Base-by-base conservation (phyloP, 176 grass and related monocot genomes). In the Cenchrus fungigraminus region DNA sequence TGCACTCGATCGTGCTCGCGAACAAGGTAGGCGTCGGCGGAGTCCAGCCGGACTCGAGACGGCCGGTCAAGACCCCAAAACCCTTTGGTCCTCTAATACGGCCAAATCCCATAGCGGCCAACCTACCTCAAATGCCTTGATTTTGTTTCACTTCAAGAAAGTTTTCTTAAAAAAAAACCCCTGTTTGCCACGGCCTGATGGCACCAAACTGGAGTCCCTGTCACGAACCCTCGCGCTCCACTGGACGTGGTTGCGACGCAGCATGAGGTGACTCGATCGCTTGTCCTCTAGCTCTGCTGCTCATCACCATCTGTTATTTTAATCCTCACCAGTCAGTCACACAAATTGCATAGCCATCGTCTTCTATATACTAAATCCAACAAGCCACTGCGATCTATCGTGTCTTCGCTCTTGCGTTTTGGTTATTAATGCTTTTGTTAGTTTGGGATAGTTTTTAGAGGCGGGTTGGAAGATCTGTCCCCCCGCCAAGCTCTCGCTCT, bases 381-480 rank as follows among this genome's bases (percentile, higher is more conserved):
- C 10, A 58, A 58, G 8, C 52, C 29, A 19, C 52, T 42, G 8
- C 5, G 0, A 52, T 25, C 13, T 46, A 49, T n/a, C 83, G 25
- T 11, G 52, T 25, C 31, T 32, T 32, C 31, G 31, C 31, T 32
- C 31, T 32, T 50, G 66, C 37, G 32, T 8, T 53, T 63, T 3
- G 1, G 40, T 17, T 9, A 68, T 60, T 6, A 68, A 68, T 4
- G 34, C 1, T 12, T 61, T 15, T 40, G 37, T 4, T 40, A 4
- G 83, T 58, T 51, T 68, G 9, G 34, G 44, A 54, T 80, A 1
- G 52, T 74, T 69, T 69, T 75, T 83, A 50, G 76, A 84, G 47
- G 90, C 43, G 40, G 76, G 76, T 51, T 89, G 86, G 93, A 95
- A 81, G 74, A 91, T 65, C 45, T 91, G 88, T 83, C 88, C 86